phyloP scores from a whole-genome alignment of 306 rosid genomes.

The Cucurbita moschata region DNA sequence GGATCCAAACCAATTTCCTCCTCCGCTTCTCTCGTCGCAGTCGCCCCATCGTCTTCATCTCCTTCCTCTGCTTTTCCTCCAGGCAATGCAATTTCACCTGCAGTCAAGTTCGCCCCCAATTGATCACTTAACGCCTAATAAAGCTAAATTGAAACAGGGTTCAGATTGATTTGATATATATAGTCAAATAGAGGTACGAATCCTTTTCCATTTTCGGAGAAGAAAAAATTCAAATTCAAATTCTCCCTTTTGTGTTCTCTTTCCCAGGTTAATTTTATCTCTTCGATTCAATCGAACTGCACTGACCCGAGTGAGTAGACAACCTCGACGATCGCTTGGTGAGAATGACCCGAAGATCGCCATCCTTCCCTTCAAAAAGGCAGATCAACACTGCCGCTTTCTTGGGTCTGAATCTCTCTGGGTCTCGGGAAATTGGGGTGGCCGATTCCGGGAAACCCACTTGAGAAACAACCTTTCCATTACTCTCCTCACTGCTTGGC shows the following conservation, averaged over 20 bases:
- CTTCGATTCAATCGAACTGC: background rate
- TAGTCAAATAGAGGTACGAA: background rate
- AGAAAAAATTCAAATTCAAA: background rate
- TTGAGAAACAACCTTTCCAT: slow-evolving; percentile 59
- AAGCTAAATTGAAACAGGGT: background rate
- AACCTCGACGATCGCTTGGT: slow-evolving; percentile 65
- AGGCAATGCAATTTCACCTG: slow-evolving; percentile 92
- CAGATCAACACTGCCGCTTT: slow-evolving; percentile 90
- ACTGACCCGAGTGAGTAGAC: slow-evolving; percentile 80
- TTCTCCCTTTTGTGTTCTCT: background rate
- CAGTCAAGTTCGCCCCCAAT: background rate
- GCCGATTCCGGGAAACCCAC: slow-evolving; percentile 74
- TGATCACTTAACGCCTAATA: background rate
- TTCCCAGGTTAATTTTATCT: background rate
- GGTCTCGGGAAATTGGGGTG: slow-evolving; percentile 31
- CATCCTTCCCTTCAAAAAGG: slow-evolving; percentile 68
- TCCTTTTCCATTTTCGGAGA: background rate
- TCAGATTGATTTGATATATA: background rate
- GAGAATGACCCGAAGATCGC: slow-evolving; percentile 78
- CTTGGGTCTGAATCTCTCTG: slow-evolving; percentile 43
- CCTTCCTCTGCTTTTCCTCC: slow-evolving; percentile 94
- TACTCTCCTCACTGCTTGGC: slow-evolving; percentile 36
- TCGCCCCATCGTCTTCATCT: slow-evolving; percentile 72
- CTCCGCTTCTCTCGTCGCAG: slow-evolving; percentile 79
- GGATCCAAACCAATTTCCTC: slow-evolving; percentile 97